Percentiles rank a stretch among this genome's conserved stretches.
Evolutionary conservation across 2,329 filamentous ascomycete species (phyloP).

Genomic region (Verticillium zaregamsianum): DNA sequence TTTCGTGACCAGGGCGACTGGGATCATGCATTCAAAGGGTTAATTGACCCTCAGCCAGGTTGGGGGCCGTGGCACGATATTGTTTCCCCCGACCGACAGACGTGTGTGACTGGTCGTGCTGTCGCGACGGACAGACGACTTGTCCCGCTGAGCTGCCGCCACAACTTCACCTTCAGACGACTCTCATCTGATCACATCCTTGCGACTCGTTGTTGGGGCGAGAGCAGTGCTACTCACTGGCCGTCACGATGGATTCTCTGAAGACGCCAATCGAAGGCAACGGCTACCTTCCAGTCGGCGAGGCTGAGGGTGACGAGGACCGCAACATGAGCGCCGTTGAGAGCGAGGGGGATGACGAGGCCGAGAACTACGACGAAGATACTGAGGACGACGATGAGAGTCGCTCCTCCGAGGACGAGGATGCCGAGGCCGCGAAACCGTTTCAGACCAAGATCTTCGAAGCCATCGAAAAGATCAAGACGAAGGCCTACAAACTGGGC

Average conservation of each 20-base stretch:
- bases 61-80: neutral
- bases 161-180: neutral
- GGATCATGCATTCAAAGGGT: neutral
- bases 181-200: neutral
- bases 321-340: neutral
- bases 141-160: neutral
- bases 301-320: neutral
- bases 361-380: neutral
- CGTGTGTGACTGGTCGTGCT: neutral
- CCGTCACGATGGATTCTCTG: neutral
- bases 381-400: neutral
- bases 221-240: neutral
- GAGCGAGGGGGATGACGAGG: neutral
- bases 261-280: neutral
- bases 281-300: neutral
- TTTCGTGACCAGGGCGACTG: neutral
- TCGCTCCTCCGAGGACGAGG: neutral
- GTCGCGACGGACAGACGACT: neutral
- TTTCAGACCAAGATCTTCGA: neutral
- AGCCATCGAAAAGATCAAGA: slow-evolving; percentile 1
- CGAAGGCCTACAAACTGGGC: neutral
- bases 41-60: neutral
- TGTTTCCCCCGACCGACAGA: neutral
- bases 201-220: neutral
- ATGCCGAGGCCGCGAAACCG: neutral